Conservation (phyloP, 345 rosid species). For the Euphorbia pulcherrima region DNA sequence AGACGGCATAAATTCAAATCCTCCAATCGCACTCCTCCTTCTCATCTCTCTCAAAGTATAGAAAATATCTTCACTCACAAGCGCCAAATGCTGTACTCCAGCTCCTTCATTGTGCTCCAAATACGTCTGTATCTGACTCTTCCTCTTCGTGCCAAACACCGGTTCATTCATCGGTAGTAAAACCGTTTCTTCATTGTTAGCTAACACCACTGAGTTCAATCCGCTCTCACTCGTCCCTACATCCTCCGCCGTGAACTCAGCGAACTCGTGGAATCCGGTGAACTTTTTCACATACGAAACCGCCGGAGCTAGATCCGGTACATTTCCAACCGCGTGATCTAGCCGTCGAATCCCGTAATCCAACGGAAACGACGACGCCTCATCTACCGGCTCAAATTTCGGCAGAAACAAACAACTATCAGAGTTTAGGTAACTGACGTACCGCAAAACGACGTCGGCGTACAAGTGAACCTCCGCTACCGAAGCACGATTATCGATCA, state of each 20-base stretch:
- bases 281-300: conserved; percentile 57
- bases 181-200: conserved; percentile 74
- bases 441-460: conserved; percentile 85
- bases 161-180: conserved; percentile 86
- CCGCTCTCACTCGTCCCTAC: conserved; percentile 89
- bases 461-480: conserved; percentile 41
- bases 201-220: conserved; percentile 68
- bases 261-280: conserved; percentile 90
- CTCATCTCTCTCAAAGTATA: conserved; percentile 76
- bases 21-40: conserved; percentile 71
- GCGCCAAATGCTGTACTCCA: conserved; percentile 80
- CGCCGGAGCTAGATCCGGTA: conserved; percentile 62
- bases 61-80: conserved; percentile 70
- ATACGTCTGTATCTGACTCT: conserved; percentile 92
- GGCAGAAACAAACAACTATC: conserved; percentile 46
- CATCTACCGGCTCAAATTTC: conserved; percentile 52
- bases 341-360: conserved; percentile 73
- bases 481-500: conserved; percentile 42
- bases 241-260: conserved; percentile 88
- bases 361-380: conserved; percentile 47
- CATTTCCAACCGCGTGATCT: conserved; percentile 93
- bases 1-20: conserved; percentile 91
- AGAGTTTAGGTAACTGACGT: conserved; percentile 45
- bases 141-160: conserved; percentile 80
- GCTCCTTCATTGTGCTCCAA: conserved; percentile 92